phyloP scores from a whole-genome alignment of 2,329 filamentous ascomycete species.

The Phialemonium atrogriseum region DNA sequence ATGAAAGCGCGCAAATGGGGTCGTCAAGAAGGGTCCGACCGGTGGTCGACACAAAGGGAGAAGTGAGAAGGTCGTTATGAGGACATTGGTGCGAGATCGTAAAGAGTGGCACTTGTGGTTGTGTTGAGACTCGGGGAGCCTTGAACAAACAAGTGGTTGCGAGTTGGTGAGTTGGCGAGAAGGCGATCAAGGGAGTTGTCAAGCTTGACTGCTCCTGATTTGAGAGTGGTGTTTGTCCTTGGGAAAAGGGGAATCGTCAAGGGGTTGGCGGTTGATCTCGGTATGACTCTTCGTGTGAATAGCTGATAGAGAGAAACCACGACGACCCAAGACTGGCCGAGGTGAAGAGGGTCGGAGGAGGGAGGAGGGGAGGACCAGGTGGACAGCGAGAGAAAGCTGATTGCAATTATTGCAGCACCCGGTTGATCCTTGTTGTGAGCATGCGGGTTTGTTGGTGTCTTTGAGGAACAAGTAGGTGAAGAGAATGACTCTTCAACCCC shows the following conservation, averaged over 20 bases:
- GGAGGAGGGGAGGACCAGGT: constrained; percentile 17
- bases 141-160: constrained; percentile 4
- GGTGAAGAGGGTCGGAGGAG: neutral
- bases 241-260: too few species aligned
- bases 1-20: constrained; percentile 20
- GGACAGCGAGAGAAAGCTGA: constrained; percentile 22
- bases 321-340: too few species aligned
- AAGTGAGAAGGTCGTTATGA: constrained; percentile 28
- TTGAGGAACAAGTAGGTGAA: constrained; percentile 34
- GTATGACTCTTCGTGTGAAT: too few species aligned
- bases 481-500: constrained; percentile 38
- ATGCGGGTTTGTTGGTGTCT: constrained; percentile 28
- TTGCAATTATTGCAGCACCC: constrained; percentile 27
- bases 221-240: too few species aligned
- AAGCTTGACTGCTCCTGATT: neutral
- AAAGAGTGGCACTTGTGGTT: constrained; percentile 15
- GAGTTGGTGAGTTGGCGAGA: constrained; percentile 3
- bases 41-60: constrained; percentile 12
- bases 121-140: constrained; percentile 6
- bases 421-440: constrained; percentile 27
- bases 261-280: neutral
- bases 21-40: constrained; percentile 16
- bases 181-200: neutral
- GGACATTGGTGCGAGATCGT: constrained; percentile 29
- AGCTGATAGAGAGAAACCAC: too few species aligned